These are phyloP conservation scores for Lathyrus tuberosus DNA, from an alignment of 306 rosid species.

Conservation along the genomic window DNA sequence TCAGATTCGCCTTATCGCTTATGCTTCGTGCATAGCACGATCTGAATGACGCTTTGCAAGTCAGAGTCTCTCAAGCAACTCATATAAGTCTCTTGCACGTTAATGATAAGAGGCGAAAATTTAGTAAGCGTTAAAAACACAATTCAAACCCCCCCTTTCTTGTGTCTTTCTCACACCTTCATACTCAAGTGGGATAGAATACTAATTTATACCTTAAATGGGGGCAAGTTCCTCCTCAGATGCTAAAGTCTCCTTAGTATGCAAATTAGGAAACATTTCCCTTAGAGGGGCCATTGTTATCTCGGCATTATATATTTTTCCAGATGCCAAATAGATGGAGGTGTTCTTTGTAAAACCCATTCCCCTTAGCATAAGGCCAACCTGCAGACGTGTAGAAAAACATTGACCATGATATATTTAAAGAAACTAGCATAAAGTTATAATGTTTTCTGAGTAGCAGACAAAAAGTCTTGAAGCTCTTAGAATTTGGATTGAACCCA, in stretches of 20 bases:
- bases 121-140: too few relatives aligned
- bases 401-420: constrained; percentile 24
- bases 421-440: not conserved
- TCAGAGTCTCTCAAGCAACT: too few relatives aligned
- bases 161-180: too few relatives aligned
- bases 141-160: too few relatives aligned
- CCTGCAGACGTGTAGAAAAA: constrained; percentile 56
- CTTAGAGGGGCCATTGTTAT: constrained; percentile 80
- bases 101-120: too few relatives aligned
- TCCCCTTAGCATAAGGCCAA: constrained; percentile 95
- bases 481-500: constrained; percentile 9
- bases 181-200: constrained; percentile 14
- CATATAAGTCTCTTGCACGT: too few relatives aligned
- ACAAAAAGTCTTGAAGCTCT: constrained; percentile 19
- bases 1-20: too few relatives aligned
- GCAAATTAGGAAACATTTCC: constrained; percentile 94
- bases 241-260: constrained; percentile 80
- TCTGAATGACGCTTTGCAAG: too few relatives aligned
- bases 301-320: constrained; percentile 81
- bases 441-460: not conserved
- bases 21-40: too few relatives aligned
- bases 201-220: constrained; percentile 59
- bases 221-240: constrained; percentile 84
- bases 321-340: constrained; percentile 87
- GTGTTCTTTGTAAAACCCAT: constrained; percentile 92